Evolutionary conservation across 1,284 basidiomycete genomes (phyloP).

Genomic region (Testicularia cyperi): DNA sequence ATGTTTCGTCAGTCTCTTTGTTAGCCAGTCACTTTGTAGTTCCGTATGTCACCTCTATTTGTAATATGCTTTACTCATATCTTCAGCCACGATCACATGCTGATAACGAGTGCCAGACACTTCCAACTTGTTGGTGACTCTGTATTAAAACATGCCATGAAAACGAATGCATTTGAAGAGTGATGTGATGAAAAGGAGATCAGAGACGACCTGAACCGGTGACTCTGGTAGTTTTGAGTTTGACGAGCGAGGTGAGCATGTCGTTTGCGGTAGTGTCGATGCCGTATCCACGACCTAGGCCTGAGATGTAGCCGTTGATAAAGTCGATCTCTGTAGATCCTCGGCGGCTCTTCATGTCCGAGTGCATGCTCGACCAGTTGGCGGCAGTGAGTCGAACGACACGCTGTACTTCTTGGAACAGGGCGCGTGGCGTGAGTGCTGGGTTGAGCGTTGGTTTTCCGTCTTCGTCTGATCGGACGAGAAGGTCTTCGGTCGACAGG

Average conservation of each 20-base stretch:
- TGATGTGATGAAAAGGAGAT: background rate
- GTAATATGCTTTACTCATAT: no score
- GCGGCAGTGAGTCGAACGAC: slow-evolving; percentile 38
- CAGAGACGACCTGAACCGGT: slow-evolving; percentile 14
- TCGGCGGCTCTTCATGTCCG: slow-evolving; percentile 38
- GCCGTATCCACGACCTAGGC: slow-evolving; percentile 68
- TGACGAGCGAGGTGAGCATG: slow-evolving; percentile 69
- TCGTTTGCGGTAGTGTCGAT: slow-evolving; percentile 70
- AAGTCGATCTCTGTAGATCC: slow-evolving; percentile 64
- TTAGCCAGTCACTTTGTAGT: no score
- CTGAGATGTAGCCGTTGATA: slow-evolving; percentile 81
- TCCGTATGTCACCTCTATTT: no score
- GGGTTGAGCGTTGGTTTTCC: slow-evolving; percentile 45
- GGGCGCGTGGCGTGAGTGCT: slow-evolving; percentile 32
- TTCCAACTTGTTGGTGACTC: no score
- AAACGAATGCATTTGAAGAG: no score
- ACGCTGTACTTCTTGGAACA: slow-evolving; percentile 45
- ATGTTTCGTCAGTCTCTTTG: no score
- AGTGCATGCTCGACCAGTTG: slow-evolving; percentile 55
- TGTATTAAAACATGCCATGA: no score
- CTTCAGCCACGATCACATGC: no score
- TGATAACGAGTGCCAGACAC: no score
- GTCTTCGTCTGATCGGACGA: slow-evolving; percentile 14
- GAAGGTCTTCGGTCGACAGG: slow-evolving; percentile 12
- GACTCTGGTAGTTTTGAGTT: slow-evolving; percentile 61